Conservation (phyloP, 2,329 filamentous ascomycete genomes). For the Claviceps digitariae region DNA sequence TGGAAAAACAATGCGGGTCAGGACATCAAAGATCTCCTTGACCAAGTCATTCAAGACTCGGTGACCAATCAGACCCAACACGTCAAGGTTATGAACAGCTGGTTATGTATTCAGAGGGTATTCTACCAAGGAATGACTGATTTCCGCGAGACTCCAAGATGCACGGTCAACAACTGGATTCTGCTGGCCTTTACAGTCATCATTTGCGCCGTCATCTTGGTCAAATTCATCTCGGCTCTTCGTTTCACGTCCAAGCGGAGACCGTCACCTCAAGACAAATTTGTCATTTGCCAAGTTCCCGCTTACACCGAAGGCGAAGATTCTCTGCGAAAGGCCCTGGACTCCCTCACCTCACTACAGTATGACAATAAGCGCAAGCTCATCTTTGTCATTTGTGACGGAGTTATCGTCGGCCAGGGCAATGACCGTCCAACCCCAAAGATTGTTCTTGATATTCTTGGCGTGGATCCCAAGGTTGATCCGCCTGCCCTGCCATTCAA, state of each 20-base stretch:
- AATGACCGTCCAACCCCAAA: slow-evolving; percentile 96
- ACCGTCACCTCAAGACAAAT: slow-evolving; percentile 88
- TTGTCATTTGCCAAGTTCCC: slow-evolving; percentile 95
- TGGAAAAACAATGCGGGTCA: slow-evolving; percentile 64
- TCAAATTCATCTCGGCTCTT: slow-evolving; percentile 86
- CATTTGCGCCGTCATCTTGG: slow-evolving; percentile 61
- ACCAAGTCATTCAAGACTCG: slow-evolving; percentile 34
- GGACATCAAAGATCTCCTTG: slow-evolving; percentile 59
- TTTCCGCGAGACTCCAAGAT: slow-evolving; percentile 64
- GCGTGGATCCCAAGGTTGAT: slow-evolving; percentile 92
- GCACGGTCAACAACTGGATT: slow-evolving; percentile 83
- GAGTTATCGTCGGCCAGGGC: slow-evolving; percentile 88
- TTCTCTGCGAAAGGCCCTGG: slow-evolving; percentile 78
- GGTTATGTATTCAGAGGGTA: slow-evolving; percentile 68
- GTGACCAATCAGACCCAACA: slow-evolving; percentile 37
- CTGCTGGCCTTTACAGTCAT: slow-evolving; percentile 78
- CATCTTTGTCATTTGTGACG: slow-evolving; percentile 91
- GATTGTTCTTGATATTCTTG: slow-evolving; percentile 93
- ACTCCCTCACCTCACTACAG: slow-evolving; percentile 84
- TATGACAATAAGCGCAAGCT: slow-evolving; percentile 99
- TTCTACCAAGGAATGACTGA: slow-evolving; percentile 78
- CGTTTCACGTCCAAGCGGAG: slow-evolving; percentile 87
- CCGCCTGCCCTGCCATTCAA: slow-evolving; percentile 90
- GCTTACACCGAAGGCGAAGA: slow-evolving; percentile 98
- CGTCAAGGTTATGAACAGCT: slow-evolving; percentile 45